Percentiles rank a stretch among this genome's conserved stretches.
These are phyloP conservation scores for Choanephora cucurbitarum DNA, from an alignment of 371 early-diverging fungal species.

Conservation along the genomic window DNA sequence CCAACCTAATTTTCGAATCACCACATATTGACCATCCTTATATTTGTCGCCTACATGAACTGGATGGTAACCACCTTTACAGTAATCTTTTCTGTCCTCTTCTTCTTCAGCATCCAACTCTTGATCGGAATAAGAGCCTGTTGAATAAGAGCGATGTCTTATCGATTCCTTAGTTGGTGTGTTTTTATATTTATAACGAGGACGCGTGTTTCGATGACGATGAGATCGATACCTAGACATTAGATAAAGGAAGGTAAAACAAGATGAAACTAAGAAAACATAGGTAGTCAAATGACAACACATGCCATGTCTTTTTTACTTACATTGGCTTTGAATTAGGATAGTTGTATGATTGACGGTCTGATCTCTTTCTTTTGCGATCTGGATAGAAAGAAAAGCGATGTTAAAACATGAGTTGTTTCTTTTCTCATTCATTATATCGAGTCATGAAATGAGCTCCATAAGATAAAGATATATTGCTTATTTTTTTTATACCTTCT, in stretches of 20 bases:
- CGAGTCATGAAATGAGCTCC: too few relatives aligned
- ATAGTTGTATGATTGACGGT: slow-evolving; percentile 6
- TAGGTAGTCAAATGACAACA: too few relatives aligned
- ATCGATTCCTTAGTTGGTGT: slow-evolving; percentile 5
- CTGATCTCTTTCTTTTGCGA: slow-evolving; percentile 17
- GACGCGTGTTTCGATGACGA: slow-evolving; percentile 6
- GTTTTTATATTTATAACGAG: slow-evolving; percentile 8
- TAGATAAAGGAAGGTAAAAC: background rate
- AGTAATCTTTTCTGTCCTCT: slow-evolving; percentile 90
- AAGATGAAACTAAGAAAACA: too few relatives aligned
- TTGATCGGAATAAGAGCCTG: slow-evolving; percentile 16
- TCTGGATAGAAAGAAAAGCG: slow-evolving; percentile 6
- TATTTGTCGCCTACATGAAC: slow-evolving; percentile 85
- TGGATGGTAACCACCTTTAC: slow-evolving; percentile 94
- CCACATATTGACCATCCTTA: slow-evolving; percentile 77
- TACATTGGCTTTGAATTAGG: slow-evolving; percentile 13
- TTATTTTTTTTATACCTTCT: too few relatives aligned
- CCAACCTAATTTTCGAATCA: slow-evolving; percentile 97
- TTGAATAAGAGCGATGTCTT: slow-evolving; percentile 14
- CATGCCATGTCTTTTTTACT: background rate
- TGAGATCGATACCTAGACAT: slow-evolving; percentile 1
- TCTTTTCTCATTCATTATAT: background rate
- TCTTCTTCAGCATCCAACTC: slow-evolving; percentile 44
- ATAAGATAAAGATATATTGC: too few relatives aligned
- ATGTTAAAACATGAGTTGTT: too few relatives aligned